A percentile compares a stretch with the other conserved stretches of the same genome.
Evolutionary conservation across 331 rosid species (phyloP).

Genomic region (Telfairia occidentalis): DNA sequence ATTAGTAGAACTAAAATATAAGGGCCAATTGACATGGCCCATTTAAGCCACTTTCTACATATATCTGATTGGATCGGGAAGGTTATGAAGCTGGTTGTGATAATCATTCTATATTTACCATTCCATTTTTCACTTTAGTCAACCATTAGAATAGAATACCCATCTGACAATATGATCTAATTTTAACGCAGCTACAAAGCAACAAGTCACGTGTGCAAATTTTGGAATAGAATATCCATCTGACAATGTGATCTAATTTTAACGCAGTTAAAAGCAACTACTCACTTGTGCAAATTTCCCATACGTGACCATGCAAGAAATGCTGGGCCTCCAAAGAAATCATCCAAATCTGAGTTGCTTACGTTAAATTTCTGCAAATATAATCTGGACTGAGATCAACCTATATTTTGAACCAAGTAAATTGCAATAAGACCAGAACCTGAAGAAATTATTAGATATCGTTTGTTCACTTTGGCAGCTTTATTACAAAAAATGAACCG

Average conservation of each 20-base stretch:
- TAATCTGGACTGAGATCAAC: constrained; percentile 7
- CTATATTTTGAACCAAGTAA: not conserved
- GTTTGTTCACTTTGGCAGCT: not conserved
- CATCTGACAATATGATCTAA: not conserved
- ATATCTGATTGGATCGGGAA: not conserved
- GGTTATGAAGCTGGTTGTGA: not conserved
- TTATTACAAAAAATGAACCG: not conserved
- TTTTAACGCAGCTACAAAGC: not conserved
- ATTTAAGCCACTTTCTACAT: not conserved
- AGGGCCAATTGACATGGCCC: not conserved
- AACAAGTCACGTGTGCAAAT: constrained; percentile 75
- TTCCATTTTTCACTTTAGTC: not conserved
- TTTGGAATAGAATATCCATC: constrained; percentile 17
- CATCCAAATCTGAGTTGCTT: constrained; percentile 49
- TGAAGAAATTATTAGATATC: not conserved
- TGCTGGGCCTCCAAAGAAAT: constrained; percentile 94
- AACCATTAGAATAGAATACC: not conserved
- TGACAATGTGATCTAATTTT: not conserved
- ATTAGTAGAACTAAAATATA: not conserved
- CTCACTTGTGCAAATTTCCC: constrained; percentile 96
- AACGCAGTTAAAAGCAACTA: constrained; percentile 6
- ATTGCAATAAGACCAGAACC: not conserved
- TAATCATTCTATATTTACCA: not conserved
- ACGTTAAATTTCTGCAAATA: constrained; percentile 62
- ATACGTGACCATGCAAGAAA: constrained; percentile 99